These are phyloP conservation scores for Xylaria sp. DNA, from an alignment of 2,329 filamentous ascomycete species.

Conservation along the genomic window DNA sequence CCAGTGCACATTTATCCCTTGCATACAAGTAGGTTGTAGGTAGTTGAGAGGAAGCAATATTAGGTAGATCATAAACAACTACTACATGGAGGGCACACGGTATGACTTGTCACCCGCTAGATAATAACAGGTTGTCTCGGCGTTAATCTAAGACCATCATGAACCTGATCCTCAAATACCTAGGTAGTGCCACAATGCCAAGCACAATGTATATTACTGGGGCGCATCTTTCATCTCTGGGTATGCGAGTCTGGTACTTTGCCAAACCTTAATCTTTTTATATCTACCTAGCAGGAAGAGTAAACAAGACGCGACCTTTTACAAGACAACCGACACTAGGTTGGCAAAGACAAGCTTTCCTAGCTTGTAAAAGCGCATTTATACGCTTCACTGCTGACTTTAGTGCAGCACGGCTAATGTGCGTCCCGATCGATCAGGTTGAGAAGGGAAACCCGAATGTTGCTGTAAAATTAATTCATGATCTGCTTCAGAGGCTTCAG, in stretches of 20 bases:
- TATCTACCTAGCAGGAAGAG: neutral
- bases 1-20: neutral
- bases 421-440: neutral
- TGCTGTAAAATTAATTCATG: neutral
- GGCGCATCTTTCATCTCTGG: neutral
- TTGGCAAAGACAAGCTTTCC: constrained; percentile 32
- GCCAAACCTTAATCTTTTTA: neutral
- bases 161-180: constrained; percentile 1
- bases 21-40: neutral
- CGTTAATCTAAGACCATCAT: neutral
- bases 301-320: constrained; percentile 21
- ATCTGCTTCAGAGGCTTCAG: neutral
- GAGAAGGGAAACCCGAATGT: neutral
- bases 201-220: neutral
- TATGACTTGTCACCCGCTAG: neutral
- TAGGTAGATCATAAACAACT: too few relatives aligned
- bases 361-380: neutral
- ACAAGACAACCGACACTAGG: neutral
- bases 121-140: neutral
- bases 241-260: neutral
- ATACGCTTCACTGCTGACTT: neutral
- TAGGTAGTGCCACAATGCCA: neutral
- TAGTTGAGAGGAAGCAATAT: neutral
- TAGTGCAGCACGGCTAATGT: constrained; percentile 3
- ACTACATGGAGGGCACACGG: too few relatives aligned